Percentiles rank a stretch among this genome's conserved stretches.
Conservation (phyloP, 2,329 filamentous ascomycete species). For the Bipolaris gigantea region DNA sequence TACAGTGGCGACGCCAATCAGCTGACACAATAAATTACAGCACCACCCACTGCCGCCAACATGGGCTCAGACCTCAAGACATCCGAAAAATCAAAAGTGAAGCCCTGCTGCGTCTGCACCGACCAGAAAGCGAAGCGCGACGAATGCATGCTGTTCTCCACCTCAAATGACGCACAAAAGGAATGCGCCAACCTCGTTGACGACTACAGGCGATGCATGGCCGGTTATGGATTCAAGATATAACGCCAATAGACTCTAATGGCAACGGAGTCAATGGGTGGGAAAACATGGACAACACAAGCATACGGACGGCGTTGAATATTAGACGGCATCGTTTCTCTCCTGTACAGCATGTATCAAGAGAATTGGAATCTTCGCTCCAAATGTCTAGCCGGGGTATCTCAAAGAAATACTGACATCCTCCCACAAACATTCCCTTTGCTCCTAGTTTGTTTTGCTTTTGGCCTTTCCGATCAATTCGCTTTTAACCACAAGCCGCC, state of each 20-base stretch:
- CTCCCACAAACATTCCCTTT: not conserved
- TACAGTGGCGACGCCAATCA: not conserved
- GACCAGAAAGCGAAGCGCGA: slow-evolving; percentile 89
- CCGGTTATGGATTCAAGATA: slow-evolving; percentile 82
- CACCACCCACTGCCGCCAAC: slow-evolving; percentile 46
- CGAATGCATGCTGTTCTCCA: slow-evolving; percentile 99
- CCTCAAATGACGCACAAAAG: slow-evolving; percentile 74
- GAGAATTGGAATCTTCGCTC: slow-evolving; percentile 36
- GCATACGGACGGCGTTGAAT: slow-evolving; percentile 39
- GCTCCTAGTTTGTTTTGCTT: slow-evolving; percentile 46
- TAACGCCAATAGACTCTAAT: slow-evolving; percentile 8
- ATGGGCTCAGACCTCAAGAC: slow-evolving; percentile 51
- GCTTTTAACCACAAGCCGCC: slow-evolving; percentile 65
- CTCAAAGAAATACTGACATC: slow-evolving; percentile 16
- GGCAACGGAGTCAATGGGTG: slow-evolving; percentile 10
- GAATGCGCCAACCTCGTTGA: slow-evolving; percentile 83
- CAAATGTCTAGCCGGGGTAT: slow-evolving; percentile 23
- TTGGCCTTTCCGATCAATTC: slow-evolving; percentile 46
- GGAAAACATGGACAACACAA: slow-evolving; percentile 32
- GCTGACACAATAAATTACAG: slow-evolving; percentile 19
- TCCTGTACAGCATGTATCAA: slow-evolving; percentile 28
- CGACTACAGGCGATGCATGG: slow-evolving; percentile 90
- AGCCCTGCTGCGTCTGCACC: slow-evolving; percentile 99
- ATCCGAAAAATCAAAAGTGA: slow-evolving; percentile 49
- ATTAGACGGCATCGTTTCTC: slow-evolving; percentile 25